Evolutionary conservation across 352 stramenopile genomes (phyloP), one percentile per base, ranked within the genome.

Genomic region (Phytophthora sp.): DNA sequence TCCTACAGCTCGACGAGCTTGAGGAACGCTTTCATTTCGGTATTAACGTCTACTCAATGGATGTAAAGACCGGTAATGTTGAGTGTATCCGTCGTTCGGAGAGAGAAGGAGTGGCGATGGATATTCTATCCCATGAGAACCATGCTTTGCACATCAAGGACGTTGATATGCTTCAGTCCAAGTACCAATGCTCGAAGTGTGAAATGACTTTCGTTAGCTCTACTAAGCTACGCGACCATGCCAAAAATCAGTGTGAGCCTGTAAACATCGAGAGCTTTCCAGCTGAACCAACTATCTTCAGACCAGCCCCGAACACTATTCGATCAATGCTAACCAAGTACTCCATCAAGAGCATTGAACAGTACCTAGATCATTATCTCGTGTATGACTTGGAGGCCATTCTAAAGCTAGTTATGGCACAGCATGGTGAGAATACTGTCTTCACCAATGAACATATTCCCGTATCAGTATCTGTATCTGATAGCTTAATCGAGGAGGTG

Each of bases 31-130:
- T 29, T 29, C 41, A 49, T 16, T 23, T 49, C 7, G 16, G 15
- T 18, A 49, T 49, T 16, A 49, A 49, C 18, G 41, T 49, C n/a
- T 49, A 49, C n/a, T 29, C 41, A 26, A 49, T 49, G 41, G 41
- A 49, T 49, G 41, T n/a, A n/a, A n/a, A n/a, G n/a, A n/a, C n/a
- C n/a, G n/a, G n/a, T 42, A 42, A 42, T 23, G 35, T 23, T 49
- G 23, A 49, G 4, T 42, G 12, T 16, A 42, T 23, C 12, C 35
- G 12, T 42, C 35, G 16, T 42, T 16, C 12, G 35, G 35, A 42
- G 35, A 42, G 35, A 42, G 12, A 42, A 42, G 3, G 35, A 21
- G 7, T 42, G 6, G 12, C 31, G 3, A 38, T 38, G 3, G 9
- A 38, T 11, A 38, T 38, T 38, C 31, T 38, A 3, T 38, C 31